A percentile compares a stretch with the other conserved stretches of the same genome.
phyloP scores from a whole-genome alignment of 2,329 filamentous ascomycete genomes.

The Ophiostoma sp. region DNA sequence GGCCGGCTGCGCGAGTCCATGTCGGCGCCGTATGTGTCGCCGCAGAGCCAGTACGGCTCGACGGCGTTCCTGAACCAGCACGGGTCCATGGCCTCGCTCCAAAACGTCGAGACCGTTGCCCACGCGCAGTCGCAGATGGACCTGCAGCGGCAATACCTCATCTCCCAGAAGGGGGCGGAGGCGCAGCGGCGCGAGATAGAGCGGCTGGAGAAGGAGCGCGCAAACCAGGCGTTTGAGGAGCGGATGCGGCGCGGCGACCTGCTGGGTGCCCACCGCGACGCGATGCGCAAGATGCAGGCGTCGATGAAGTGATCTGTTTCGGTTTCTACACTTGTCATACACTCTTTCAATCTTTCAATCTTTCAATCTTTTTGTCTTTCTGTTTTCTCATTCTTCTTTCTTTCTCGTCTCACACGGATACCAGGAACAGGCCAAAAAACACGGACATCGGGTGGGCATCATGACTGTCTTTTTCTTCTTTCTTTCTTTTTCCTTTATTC shows the following conservation, averaged over 20 bases:
- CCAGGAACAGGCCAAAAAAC: constrained; percentile 11
- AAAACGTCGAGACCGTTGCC: constrained; percentile 17
- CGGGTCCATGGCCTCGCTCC: constrained; percentile 21
- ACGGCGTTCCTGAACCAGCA: not conserved
- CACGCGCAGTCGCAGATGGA: constrained; percentile 43
- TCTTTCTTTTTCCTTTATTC: not conserved
- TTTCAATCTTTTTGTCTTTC: not conserved
- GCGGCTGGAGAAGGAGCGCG: constrained; percentile 50
- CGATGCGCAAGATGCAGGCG: constrained; percentile 71
- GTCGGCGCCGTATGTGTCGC: constrained; percentile 31
- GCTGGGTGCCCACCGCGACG: constrained; percentile 70
- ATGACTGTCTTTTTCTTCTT: not conserved
- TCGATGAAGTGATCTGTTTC: not conserved
- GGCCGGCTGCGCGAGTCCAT: constrained; percentile 19
- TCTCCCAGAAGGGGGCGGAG: constrained; percentile 59
- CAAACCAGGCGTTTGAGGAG: constrained; percentile 62
- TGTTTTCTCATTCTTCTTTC: not conserved
- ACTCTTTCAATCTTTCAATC: not conserved
- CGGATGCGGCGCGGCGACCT: constrained; percentile 71
- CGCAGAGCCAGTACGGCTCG: not conserved
- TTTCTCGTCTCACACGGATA: not conserved
- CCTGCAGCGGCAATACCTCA: constrained; percentile 49
- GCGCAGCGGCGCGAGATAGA: constrained; percentile 55
- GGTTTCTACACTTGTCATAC: not conserved
- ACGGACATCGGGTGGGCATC: constrained; percentile 1